These are phyloP conservation scores for Drosera capensis DNA, from an alignment of 148 eudicot species.

Conservation along the genomic window DNA sequence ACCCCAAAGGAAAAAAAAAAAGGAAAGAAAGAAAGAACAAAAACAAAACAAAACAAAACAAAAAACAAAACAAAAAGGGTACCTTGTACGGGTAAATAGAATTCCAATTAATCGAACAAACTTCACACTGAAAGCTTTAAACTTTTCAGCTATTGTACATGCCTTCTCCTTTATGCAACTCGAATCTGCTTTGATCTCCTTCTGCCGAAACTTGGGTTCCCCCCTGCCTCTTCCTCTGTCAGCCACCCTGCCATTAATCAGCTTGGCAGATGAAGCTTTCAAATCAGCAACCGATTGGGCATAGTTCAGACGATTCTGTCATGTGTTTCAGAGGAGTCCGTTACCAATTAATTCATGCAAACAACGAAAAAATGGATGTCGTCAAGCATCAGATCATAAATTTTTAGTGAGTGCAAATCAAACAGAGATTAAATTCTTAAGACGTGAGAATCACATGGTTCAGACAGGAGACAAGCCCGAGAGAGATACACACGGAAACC, in stretches of 20 bases:
- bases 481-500: too few species aligned
- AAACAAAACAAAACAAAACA: too few species aligned
- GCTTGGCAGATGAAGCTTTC: conserved; percentile 34
- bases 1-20: too few species aligned
- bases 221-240: conserved; percentile 62
- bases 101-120: conserved; percentile 85
- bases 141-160: conserved; percentile 21
- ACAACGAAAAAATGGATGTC: too few species aligned
- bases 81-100: conserved; percentile 96
- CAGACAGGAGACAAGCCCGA: too few species aligned
- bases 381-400: too few species aligned
- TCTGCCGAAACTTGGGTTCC: conserved; percentile 31
- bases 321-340: conserved; percentile 2
- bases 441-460: too few species aligned
- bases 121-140: conserved; percentile 46
- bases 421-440: too few species aligned
- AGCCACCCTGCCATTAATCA: conserved; percentile 20
- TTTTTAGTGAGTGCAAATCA: too few species aligned
- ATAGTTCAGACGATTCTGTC: conserved; percentile 87
- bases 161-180: conserved; percentile 37
- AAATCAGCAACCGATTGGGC: conserved; percentile 40
- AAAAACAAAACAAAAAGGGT: too few species aligned
- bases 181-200: conserved; percentile 36
- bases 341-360: not conserved
- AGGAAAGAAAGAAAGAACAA: too few species aligned